Percentiles rank a stretch among this genome's conserved stretches.
phyloP scores from a whole-genome alignment of 495 filamentous ascomycete species.

The Neurospora cerealis region DNA sequence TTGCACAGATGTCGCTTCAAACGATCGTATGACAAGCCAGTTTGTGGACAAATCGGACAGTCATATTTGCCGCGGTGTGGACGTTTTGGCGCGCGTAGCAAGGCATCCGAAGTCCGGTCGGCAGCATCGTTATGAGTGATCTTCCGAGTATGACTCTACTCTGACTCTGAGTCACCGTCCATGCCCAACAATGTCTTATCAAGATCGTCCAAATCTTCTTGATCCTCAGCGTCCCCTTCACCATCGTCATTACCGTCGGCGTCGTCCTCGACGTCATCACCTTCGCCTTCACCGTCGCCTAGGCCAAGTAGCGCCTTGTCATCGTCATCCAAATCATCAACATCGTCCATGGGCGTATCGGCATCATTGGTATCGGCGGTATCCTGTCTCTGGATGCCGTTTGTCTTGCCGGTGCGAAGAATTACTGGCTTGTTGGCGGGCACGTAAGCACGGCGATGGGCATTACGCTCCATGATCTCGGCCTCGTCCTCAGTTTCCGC shows the following conservation, averaged over 20 bases:
- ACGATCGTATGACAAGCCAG: background rate
- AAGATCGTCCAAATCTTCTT: constrained; percentile 43
- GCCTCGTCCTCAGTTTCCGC: constrained; percentile 27
- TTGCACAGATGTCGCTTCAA: background rate
- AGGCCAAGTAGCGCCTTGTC: constrained; percentile 41
- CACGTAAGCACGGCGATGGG: background rate
- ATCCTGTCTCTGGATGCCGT: constrained; percentile 2
- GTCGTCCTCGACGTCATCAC: constrained; percentile 13
- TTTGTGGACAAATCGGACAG: background rate
- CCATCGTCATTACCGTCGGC: constrained; percentile 14
- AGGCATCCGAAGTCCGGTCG: background rate
- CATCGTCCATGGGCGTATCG: constrained; percentile 31
- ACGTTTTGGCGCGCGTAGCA: background rate
- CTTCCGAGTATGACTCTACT: constrained; percentile 8
- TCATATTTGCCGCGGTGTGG: background rate
- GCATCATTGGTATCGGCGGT: background rate
- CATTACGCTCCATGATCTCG: constrained; percentile 10
- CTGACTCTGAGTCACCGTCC: constrained; percentile 34
- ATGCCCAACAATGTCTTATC: constrained; percentile 42
- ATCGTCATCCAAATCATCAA: constrained; percentile 40
- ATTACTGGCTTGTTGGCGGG: background rate
- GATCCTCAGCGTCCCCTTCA: constrained; percentile 37
- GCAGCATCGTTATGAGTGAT: background rate
- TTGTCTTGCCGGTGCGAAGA: constrained; percentile 4
- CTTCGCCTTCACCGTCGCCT: constrained; percentile 29